A percentile compares a stretch with the other conserved stretches of the same genome.
Conservation (phyloP, 345 rosid genomes). For the Arabis alpina region DNA sequence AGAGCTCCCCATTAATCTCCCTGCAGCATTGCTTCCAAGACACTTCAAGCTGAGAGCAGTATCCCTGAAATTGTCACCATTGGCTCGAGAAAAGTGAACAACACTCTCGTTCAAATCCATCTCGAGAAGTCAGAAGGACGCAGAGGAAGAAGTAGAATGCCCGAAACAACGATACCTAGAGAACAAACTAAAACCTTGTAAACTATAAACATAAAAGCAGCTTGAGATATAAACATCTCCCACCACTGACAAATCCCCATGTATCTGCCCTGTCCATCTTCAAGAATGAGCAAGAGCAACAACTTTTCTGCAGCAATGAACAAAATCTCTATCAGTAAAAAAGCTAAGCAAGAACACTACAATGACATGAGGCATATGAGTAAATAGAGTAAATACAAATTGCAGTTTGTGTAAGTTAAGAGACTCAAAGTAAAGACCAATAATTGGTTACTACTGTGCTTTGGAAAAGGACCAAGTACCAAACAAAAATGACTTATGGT, state of each 20-base stretch:
- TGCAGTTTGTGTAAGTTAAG: constrained; percentile 4
- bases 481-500: constrained; percentile 28
- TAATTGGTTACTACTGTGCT: constrained; percentile 35
- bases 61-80: constrained; percentile 66
- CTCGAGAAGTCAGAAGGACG: constrained; percentile 25
- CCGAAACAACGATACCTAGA: constrained; percentile 30
- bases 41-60: constrained; percentile 73
- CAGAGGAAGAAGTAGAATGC: constrained; percentile 17
- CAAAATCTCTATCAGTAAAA: constrained; percentile 16
- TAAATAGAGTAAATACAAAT: constrained; percentile 5
- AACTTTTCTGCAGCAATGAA: constrained; percentile 30
- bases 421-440: constrained; percentile 32
- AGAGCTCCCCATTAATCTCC: constrained; percentile 40
- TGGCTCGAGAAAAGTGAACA: constrained; percentile 44
- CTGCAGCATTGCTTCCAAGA: constrained; percentile 49
- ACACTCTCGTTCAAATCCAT: constrained; percentile 73
- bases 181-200: constrained; percentile 27
- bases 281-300: constrained; percentile 20
- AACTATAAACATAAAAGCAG: constrained; percentile 43
- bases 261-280: constrained; percentile 89
- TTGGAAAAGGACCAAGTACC: constrained; percentile 37
- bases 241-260: constrained; percentile 92
- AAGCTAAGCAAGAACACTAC: constrained; percentile 13
- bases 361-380: constrained; percentile 15
- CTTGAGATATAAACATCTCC: constrained; percentile 47